Conservation (phyloP, 2,329 filamentous ascomycete species). For the Lecanicillium sp. region DNA sequence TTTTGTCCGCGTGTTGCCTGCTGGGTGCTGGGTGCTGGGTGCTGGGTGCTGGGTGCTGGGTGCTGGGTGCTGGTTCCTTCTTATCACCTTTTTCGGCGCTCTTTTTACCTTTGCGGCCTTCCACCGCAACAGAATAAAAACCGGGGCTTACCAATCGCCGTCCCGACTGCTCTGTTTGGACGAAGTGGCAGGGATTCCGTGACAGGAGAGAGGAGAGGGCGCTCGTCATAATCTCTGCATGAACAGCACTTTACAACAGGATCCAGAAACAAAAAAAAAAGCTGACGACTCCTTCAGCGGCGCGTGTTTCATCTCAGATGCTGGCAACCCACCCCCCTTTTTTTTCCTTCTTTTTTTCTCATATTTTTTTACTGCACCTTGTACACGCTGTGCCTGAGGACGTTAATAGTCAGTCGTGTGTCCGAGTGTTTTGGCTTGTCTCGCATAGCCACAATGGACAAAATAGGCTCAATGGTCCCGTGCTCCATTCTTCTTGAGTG, state of each 20-base stretch:
- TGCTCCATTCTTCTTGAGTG: not conserved
- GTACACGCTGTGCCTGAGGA: not conserved
- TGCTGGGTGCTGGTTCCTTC: not conserved
- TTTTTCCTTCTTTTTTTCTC: no score
- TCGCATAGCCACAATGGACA: slow-evolving; percentile 6
- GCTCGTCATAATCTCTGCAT: slow-evolving; percentile 5
- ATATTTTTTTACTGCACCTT: no score
- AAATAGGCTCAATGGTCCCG: not conserved
- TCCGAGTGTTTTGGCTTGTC: slow-evolving; percentile 5
- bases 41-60: no score
- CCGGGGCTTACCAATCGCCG: not conserved
- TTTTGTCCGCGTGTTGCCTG: no score
- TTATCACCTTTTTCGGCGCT: not conserved
- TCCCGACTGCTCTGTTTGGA: not conserved
- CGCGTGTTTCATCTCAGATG: slow-evolving; percentile 9
- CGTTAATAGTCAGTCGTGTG: not conserved
- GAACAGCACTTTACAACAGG: no score
- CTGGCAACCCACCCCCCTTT: not conserved
- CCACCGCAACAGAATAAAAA: no score
- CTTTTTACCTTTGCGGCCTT: not conserved
- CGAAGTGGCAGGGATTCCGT: not conserved
- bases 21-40: no score
- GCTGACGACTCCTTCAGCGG: not conserved
- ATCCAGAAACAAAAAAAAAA: not conserved
- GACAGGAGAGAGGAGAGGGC: not conserved